Evolutionary conservation across 148 eudicot genomes (phyloP), one percentile per base, ranked within the genome.

Genomic region (Chenopodium quinoa): DNA sequence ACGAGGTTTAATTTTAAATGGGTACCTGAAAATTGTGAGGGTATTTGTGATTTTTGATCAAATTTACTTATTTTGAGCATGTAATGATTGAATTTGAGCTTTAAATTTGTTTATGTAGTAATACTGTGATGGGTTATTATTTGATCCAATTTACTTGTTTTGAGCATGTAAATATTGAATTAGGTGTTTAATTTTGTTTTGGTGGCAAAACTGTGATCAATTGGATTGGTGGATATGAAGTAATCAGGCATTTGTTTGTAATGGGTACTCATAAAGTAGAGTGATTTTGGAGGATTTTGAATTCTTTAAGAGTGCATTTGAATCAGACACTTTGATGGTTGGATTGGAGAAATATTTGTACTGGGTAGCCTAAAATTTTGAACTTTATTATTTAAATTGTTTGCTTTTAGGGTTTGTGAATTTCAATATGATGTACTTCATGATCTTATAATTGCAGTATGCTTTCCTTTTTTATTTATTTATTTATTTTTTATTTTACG

Each of bases 121-220:
- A 37, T 76, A 4, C 46, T 71, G 60, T 46, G 48, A 60, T 71
- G 81, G 80, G 32, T 64, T 64, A 64, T n/a, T 64, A 34, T 40
- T 37, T 66, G 27, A 16, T 72, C 27, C 25, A 44, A 71, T 71
- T 71, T 23, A 56, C 3, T 79, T n/a, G 76, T 60, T 71, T 56
- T 71, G 25, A 71, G 76, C 8, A 32, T 71, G 40, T 69, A 69
- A 54, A 56, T 11, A 23, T 9, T 19, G 22, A 79, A 29, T 1
- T 63, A 19, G 44, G 27, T 20, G 12, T 58, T 58, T 19, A 20
- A 17, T 17, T 23, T 44, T 62, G 34, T n/a, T 66, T 73, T 32
- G 8, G 0, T 62, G 25, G 46, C 70, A 47, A 37, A 68, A 1
- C 22, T 46, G 60, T 46, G 48, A 60, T 79, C 12, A 1, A 60